Evolutionary conservation across 2,329 filamentous ascomycete genomes (phyloP).

Genomic region (Ophiocordyceps camponoti-rufipedis): DNA sequence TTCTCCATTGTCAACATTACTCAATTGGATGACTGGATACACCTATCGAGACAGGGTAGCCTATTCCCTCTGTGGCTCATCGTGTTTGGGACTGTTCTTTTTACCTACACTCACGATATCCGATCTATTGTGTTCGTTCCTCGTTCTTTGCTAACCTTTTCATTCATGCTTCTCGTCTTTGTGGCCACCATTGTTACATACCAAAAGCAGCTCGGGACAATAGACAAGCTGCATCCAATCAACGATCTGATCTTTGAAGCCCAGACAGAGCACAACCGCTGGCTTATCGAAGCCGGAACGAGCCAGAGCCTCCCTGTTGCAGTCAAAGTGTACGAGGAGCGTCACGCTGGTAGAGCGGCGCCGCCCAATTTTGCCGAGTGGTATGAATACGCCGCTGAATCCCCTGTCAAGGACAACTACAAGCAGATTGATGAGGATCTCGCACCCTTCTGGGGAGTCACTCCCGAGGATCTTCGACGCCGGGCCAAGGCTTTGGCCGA

Average conservation of each 20-base stretch:
- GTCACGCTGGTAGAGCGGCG: conserved; percentile 46
- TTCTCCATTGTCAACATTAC: conserved; percentile 17
- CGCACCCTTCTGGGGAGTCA: conserved; percentile 58
- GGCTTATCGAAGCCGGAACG: conserved; percentile 25
- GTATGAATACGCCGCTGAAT: conserved; percentile 61
- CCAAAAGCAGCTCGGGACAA: conserved; percentile 11
- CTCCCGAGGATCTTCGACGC: conserved; percentile 48
- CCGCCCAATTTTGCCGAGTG: conserved; percentile 72
- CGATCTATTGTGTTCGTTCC: conserved; percentile 23
- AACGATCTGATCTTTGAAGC: conserved; percentile 29
- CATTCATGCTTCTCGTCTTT: conserved; percentile 19
- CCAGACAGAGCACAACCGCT: conserved; percentile 27
- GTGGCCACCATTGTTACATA: conserved; percentile 18
- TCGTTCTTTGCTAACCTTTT: conserved; percentile 19
- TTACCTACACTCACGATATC: conserved; percentile 24
- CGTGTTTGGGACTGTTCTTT: conserved; percentile 21
- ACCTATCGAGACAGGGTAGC: conserved; percentile 16
- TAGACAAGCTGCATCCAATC: conserved; percentile 23
- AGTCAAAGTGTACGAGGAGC: conserved; percentile 28
- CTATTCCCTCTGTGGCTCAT: conserved; percentile 21
- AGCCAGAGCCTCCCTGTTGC: conserved; percentile 29
- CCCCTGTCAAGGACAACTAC: conserved; percentile 63
- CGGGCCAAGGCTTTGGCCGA: conserved; percentile 24
- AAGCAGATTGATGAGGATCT: conserved; percentile 61
- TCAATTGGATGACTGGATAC: conserved; percentile 25